Percentiles rank a stretch among this genome's conserved stretches.
Evolutionary conservation across 2,329 filamentous ascomycete species (phyloP).

Genomic region (Neopestalotiopsis sp.): DNA sequence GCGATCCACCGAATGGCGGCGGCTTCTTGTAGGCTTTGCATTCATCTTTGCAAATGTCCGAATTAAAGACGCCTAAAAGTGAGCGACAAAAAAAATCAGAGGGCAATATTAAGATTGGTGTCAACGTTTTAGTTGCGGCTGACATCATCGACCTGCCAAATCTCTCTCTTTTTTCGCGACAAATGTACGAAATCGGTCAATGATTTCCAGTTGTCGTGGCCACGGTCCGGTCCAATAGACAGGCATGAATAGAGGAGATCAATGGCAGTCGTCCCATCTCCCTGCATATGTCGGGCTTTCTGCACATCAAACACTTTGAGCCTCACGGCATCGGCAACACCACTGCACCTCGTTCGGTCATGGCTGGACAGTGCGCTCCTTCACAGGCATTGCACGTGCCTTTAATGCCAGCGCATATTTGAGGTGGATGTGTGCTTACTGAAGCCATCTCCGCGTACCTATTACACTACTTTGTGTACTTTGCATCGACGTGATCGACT

Average conservation of each 20-base stretch:
- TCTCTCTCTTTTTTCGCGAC: background rate
- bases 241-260: no score
- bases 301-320: conserved; percentile 3
- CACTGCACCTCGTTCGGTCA: background rate
- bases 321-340: background rate
- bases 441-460: background rate
- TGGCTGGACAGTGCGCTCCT: background rate
- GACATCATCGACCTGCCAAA: background rate
- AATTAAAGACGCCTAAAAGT: background rate
- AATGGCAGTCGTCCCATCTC: background rate
- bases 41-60: background rate
- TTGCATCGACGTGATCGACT: no score
- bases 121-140: background rate
- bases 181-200: conserved; percentile 2
- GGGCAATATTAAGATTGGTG: background rate
- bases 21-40: background rate
- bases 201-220: background rate
- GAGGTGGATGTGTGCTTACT: background rate
- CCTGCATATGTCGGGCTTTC: background rate
- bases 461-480: no score
- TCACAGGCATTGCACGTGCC: background rate
- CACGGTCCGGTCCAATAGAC: background rate
- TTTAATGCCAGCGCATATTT: background rate
- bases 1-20: background rate
- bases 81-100: background rate